Evolutionary conservation across 192 early-diverging fungal genomes (phyloP).

Genomic region (Linnemannia schmuckeri): DNA sequence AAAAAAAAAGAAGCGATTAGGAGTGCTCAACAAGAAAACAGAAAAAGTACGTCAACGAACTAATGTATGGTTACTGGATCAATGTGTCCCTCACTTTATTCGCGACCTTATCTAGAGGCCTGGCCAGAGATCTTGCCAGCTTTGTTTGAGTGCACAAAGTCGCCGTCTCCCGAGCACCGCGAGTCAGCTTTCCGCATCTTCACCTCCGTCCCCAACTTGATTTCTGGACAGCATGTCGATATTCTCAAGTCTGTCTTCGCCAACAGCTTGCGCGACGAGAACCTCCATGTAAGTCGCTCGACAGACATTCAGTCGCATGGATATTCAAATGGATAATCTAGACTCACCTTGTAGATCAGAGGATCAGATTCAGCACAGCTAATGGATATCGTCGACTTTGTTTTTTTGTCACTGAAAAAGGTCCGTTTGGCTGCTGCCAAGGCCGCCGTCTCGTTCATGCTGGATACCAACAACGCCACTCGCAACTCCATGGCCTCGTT

Average conservation of each 20-base stretch:
- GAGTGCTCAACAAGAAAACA: neutral
- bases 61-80: conserved; percentile 1
- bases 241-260: conserved; percentile 80
- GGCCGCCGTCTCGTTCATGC: conserved; percentile 82
- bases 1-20: neutral
- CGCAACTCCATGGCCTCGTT: conserved; percentile 71
- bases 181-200: conserved; percentile 95
- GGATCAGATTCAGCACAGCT: conserved; percentile 16
- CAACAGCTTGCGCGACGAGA: conserved; percentile 78
- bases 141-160: conserved; percentile 86
- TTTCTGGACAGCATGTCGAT: conserved; percentile 78
- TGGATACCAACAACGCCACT: conserved; percentile 72
- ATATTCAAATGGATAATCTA: neutral
- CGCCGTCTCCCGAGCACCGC: conserved; percentile 79
- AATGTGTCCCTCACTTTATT: neutral
- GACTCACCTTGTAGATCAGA: no score
- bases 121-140: conserved; percentile 89
- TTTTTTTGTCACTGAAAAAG: conserved; percentile 16
- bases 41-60: neutral
- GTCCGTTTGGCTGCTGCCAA: conserved; percentile 84
- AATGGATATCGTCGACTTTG: conserved; percentile 13
- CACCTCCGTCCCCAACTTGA: conserved; percentile 82
- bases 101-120: conserved; percentile 59
- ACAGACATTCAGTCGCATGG: neutral
- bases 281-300: conserved; percentile 61